phyloP scores from a whole-genome alignment of 108 stramenopile genomes.

The Cyclotella cryptica region DNA sequence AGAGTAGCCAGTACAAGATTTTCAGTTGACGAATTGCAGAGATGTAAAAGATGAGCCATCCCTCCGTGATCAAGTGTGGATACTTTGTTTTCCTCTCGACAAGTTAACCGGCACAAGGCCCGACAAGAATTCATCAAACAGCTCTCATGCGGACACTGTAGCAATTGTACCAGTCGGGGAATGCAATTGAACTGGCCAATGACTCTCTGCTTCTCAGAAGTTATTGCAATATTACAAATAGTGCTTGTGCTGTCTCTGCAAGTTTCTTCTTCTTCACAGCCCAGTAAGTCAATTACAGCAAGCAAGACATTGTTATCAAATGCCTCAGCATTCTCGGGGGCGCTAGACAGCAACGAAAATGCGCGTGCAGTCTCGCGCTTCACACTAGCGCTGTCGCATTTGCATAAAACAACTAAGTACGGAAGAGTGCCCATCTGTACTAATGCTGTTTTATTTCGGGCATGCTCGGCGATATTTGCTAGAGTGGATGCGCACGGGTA shows the following conservation, averaged over 20 bases:
- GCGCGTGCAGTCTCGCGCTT: slow-evolving; percentile 40
- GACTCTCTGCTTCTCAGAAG: slow-evolving; percentile 10
- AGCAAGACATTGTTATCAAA: slow-evolving; percentile 27
- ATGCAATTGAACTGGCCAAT: slow-evolving; percentile 35
- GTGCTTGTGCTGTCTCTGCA: slow-evolving; percentile 29
- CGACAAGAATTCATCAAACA: slow-evolving; percentile 23
- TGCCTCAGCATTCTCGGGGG: slow-evolving; percentile 25
- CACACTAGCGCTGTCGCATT: slow-evolving; percentile 21
- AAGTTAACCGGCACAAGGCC: slow-evolving; percentile 41
- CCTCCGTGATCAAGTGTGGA: slow-evolving; percentile 19
- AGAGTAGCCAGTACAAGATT: slow-evolving; percentile 42
- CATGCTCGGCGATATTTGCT: slow-evolving; percentile 60
- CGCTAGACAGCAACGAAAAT: slow-evolving; percentile 37
- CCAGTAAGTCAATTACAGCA: slow-evolving; percentile 33
- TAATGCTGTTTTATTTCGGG: slow-evolving; percentile 44
- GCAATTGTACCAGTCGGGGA: slow-evolving; percentile 10
- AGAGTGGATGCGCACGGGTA: slow-evolving; percentile 50
- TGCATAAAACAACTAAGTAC: slow-evolving; percentile 29
- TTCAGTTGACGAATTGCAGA: slow-evolving; percentile 47
- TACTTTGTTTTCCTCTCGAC: slow-evolving; percentile 32
- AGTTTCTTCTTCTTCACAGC: slow-evolving; percentile 41
- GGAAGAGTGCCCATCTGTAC: slow-evolving; percentile 48
- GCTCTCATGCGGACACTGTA: slow-evolving; percentile 18
- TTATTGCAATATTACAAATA: slow-evolving; percentile 31
- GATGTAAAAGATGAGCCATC: slow-evolving; percentile 31